These are phyloP conservation scores for Chlamydomonas incerta DNA, from an alignment of 139 green algal species.

Conservation along the genomic window DNA sequence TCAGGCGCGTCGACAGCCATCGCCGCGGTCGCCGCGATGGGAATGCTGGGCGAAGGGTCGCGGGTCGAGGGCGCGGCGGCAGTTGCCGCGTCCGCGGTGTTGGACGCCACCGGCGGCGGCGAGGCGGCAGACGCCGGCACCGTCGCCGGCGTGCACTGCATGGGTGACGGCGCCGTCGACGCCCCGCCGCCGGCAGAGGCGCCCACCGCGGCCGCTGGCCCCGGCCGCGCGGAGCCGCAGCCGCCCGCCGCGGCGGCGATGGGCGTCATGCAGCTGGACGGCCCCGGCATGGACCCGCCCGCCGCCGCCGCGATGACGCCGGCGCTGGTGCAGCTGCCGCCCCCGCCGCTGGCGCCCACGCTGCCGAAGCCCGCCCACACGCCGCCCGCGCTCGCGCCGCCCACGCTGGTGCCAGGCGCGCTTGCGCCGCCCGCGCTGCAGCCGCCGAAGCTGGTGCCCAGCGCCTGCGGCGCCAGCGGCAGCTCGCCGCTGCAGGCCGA, in stretches of 20 bases:
- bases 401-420: neutral
- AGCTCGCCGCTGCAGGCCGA: neutral
- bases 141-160: neutral
- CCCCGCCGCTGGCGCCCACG: too few relatives aligned
- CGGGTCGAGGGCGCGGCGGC: neutral
- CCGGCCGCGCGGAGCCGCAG: neutral
- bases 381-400: neutral
- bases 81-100: neutral
- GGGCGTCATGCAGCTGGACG: neutral
- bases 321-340: too few relatives aligned
- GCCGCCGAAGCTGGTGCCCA: neutral
- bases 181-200: neutral
- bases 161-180: neutral
- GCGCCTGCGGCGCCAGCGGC: neutral
- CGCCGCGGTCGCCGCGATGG: neutral
- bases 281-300: neutral
- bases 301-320: neutral
- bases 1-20: too few relatives aligned
- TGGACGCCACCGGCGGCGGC: neutral
- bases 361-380: neutral
- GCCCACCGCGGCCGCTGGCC: neutral
- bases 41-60: neutral
- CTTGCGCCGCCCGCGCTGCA: neutral
- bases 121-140: neutral
- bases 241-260: constrained; percentile 14